Percentiles rank a stretch among this genome's conserved stretches.
These are phyloP conservation scores for Suhomyces ambrosiae DNA, from an alignment of 1,139 yeast species.

Conservation along the genomic window DNA sequence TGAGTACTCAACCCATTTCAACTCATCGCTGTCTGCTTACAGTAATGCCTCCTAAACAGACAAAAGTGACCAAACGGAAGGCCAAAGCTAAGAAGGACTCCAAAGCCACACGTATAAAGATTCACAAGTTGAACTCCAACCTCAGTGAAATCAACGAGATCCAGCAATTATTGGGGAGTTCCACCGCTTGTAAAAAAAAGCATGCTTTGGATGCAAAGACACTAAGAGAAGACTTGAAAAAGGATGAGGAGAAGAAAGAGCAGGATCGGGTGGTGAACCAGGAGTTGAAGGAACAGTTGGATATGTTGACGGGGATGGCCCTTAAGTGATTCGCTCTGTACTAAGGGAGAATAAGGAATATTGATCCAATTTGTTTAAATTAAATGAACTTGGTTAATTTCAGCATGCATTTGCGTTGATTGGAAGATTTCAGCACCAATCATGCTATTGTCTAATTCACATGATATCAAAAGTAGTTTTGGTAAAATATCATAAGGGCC, in stretches of 20 bases:
- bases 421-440: no score
- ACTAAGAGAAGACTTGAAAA: constrained; percentile 45
- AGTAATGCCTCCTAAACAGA: constrained; percentile 6
- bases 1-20: constrained; percentile 5
- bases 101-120: constrained; percentile 41
- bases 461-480: no score
- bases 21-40: not conserved
- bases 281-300: constrained; percentile 60
- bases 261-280: constrained; percentile 48
- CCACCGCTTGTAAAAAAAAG: constrained; percentile 18
- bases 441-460: no score
- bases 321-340: no score
- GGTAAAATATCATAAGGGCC: no score
- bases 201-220: constrained; percentile 36
- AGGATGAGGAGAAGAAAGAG: constrained; percentile 39
- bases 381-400: no score
- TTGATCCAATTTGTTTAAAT: no score
- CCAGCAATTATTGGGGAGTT: constrained; percentile 23
- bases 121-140: constrained; percentile 47
- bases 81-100: constrained; percentile 24
- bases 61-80: constrained; percentile 3
- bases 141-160: constrained; percentile 41
- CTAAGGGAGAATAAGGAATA: no score
- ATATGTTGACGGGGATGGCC: constrained; percentile 56
- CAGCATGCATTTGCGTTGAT: no score